These are phyloP conservation scores for Plectosphaerella cucumerina DNA, from an alignment of 2,329 filamentous ascomycete species.

Conservation along the genomic window DNA sequence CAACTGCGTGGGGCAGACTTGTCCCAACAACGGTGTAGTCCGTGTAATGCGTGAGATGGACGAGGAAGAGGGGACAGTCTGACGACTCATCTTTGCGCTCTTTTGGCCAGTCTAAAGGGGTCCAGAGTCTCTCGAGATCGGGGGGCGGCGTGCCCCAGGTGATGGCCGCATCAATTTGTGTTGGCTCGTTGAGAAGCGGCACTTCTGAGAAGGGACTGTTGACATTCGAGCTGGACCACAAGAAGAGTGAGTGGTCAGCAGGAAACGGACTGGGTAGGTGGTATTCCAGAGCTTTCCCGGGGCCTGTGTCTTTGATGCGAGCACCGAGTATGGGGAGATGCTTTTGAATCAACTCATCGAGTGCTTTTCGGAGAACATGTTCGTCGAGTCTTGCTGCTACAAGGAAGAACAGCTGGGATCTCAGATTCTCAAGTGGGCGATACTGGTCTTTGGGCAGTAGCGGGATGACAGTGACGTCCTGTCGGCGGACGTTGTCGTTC, in stretches of 20 bases:
- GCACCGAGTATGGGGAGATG: slow-evolving; percentile 14
- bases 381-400: slow-evolving; percentile 8
- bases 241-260: slow-evolving; percentile 4
- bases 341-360: slow-evolving; percentile 11
- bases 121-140: not conserved
- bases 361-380: slow-evolving; percentile 4
- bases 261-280: not conserved
- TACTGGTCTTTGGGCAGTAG: not conserved
- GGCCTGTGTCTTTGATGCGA: slow-evolving; percentile 6
- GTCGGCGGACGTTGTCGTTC: too few species aligned
- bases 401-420: slow-evolving; percentile 12
- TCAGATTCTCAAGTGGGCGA: slow-evolving; percentile 10
- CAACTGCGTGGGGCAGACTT: slow-evolving; percentile 15
- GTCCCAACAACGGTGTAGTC: slow-evolving; percentile 12
- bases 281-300: not conserved
- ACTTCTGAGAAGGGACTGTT: not conserved
- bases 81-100: slow-evolving; percentile 11
- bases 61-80: slow-evolving; percentile 13
- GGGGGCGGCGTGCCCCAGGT: not conserved
- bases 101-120: slow-evolving; percentile 10
- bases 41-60: slow-evolving; percentile 14
- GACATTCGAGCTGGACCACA: slow-evolving; percentile 8
- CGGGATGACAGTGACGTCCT: not conserved
- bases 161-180: not conserved
- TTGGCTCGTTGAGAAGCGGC: not conserved